Conservation (phyloP, 192 early-diverging fungal species). For the Phycomyces blakesleeanus region DNA sequence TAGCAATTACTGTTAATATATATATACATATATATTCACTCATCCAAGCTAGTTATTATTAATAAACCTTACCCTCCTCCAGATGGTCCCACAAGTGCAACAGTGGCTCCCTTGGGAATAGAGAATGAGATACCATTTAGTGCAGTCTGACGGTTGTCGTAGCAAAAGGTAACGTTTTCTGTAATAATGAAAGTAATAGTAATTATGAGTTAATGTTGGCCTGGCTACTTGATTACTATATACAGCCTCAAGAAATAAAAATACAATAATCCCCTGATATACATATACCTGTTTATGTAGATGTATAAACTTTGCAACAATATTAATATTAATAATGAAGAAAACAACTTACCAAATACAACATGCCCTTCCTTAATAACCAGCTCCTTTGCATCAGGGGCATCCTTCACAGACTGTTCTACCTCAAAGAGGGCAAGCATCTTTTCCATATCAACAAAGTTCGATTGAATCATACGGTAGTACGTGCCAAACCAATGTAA, state of each 20-base stretch:
- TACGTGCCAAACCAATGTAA: constrained; percentile 90
- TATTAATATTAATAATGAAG: too few relatives aligned
- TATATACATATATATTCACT: too few relatives aligned
- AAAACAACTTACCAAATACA: constrained; percentile 57
- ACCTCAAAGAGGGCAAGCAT: constrained; percentile 86
- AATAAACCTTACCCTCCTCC: constrained; percentile 52
- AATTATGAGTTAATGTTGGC: too few relatives aligned
- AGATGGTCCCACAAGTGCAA: constrained; percentile 76
- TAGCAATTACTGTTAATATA: too few relatives aligned
- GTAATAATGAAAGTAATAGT: too few relatives aligned
- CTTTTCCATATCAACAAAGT: constrained; percentile 96
- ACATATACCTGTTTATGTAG: too few relatives aligned
- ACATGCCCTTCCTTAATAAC: constrained; percentile 58
- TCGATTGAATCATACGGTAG: constrained; percentile 91
- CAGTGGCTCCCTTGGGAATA: constrained; percentile 66
- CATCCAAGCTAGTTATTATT: neutral
- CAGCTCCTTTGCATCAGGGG: constrained; percentile 56
- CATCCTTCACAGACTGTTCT: constrained; percentile 60
- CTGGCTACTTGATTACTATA: too few relatives aligned
- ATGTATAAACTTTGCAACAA: too few relatives aligned
- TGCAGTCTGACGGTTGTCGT: constrained; percentile 65
- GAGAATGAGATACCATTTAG: constrained; percentile 67
- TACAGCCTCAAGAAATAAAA: too few relatives aligned
- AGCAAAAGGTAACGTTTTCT: constrained; percentile 61
- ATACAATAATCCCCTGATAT: too few relatives aligned